Percentiles rank a stretch among this genome's conserved stretches.
phyloP scores from a whole-genome alignment of 768 basidiomycete genomes.

The Boletales sp. region DNA sequence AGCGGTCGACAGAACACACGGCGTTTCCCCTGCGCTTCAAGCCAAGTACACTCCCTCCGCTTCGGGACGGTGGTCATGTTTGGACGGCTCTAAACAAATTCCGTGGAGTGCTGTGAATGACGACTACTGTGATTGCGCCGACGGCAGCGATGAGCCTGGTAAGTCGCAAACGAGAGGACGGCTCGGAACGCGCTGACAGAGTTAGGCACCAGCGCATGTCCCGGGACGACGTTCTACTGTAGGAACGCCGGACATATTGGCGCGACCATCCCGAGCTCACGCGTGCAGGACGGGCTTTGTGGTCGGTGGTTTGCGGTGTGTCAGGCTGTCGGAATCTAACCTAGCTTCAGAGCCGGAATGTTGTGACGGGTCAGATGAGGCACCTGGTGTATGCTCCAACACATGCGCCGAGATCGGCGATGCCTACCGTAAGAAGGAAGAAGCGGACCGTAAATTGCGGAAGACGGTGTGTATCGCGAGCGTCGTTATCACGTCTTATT shows the following conservation, averaged over 20 bases:
- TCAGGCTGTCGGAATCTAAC: constrained; percentile 11
- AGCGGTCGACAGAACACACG: constrained; percentile 47
- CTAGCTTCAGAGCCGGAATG: constrained; percentile 71
- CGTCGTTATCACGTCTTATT: not conserved
- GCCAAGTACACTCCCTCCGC: constrained; percentile 51
- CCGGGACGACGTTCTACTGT: constrained; percentile 76
- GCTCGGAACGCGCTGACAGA: constrained; percentile 7
- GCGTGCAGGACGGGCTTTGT: constrained; percentile 91
- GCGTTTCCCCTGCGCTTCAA: constrained; percentile 53
- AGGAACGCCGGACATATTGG: constrained; percentile 87
- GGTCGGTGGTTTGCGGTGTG: constrained; percentile 47
- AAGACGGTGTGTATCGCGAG: constrained; percentile 58
- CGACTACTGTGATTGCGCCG: constrained; percentile 90
- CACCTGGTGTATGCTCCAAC: constrained; percentile 73
- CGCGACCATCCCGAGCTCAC: constrained; percentile 67
- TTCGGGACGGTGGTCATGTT: constrained; percentile 67
- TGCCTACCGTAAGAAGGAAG: constrained; percentile 59
- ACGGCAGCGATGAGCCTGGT: constrained; percentile 97
- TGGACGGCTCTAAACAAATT: constrained; percentile 78
- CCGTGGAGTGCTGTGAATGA: constrained; percentile 84
- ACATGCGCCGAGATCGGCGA: constrained; percentile 74
- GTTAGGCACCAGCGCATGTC: constrained; percentile 82
- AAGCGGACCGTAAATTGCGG: constrained; percentile 72
- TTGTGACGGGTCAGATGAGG: constrained; percentile 96
- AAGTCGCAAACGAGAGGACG: constrained; percentile 4